Percentiles rank a stretch among this genome's conserved stretches.
These are phyloP conservation scores for Nemania bipapillata DNA, from an alignment of 2,329 filamentous ascomycete species.

Conservation along the genomic window DNA sequence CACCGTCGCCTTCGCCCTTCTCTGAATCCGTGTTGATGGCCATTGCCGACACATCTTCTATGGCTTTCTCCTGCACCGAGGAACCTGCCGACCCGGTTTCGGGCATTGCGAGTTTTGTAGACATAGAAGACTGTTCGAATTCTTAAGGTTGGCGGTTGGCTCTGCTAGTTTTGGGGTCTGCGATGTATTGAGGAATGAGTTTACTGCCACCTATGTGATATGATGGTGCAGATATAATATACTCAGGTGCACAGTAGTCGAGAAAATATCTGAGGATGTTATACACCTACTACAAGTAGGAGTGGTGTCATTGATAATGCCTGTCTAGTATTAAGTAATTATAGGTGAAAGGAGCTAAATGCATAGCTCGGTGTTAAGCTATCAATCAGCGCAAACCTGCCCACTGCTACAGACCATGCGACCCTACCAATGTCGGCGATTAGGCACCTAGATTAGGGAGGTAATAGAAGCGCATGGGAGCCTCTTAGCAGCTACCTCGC, in stretches of 20 bases:
- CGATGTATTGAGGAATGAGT: not conserved
- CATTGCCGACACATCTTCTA: not conserved
- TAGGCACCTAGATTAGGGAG: not conserved
- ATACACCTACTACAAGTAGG: not conserved
- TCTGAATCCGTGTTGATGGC: slow-evolving; percentile 6
- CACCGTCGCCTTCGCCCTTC: slow-evolving; percentile 11
- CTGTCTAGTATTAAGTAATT: slow-evolving; percentile 9
- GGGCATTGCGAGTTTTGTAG: slow-evolving; percentile 4
- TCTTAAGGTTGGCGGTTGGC: not conserved
- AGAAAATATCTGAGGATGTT: not conserved
- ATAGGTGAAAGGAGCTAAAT: not conserved
- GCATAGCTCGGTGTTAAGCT: slow-evolving; percentile 15
- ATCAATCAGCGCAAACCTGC: not conserved
- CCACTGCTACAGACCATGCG: not conserved
- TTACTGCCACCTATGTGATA: not conserved
- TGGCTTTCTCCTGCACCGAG: slow-evolving; percentile 21
- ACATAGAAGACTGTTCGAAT: not conserved
- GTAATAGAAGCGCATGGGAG: not conserved
- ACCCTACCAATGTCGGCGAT: slow-evolving; percentile 9
- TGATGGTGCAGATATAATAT: slow-evolving; percentile 11
- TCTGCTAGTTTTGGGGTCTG: not conserved
- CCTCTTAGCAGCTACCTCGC: not conserved
- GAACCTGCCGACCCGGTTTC: slow-evolving; percentile 10
- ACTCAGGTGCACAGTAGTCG: not conserved
- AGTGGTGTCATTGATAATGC: not conserved